Conservation (phyloP, 768 basidiomycete species). For the Phlegmacium glaucopus region DNA sequence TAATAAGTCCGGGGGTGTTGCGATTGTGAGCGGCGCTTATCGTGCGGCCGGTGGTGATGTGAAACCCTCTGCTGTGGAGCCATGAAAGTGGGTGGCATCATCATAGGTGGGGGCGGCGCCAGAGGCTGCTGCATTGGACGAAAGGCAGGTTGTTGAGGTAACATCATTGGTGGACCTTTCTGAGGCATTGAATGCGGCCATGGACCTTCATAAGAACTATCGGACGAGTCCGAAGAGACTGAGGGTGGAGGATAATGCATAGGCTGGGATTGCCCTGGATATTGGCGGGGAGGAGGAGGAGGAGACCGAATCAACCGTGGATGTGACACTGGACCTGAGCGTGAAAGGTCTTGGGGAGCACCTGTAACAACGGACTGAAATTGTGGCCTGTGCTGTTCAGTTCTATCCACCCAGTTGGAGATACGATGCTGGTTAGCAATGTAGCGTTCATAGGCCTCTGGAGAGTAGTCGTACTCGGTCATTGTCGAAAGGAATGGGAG, state of each 20-base stretch:
- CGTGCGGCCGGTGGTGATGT: slow-evolving; percentile 14
- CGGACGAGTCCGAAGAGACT: slow-evolving; percentile 17
- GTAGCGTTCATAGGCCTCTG: slow-evolving; percentile 49
- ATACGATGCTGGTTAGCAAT: slow-evolving; percentile 45
- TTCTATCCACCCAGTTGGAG: slow-evolving; percentile 48
- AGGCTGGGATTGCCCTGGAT: slow-evolving; percentile 2
- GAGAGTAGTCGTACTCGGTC: slow-evolving; percentile 64
- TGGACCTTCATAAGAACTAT: slow-evolving; percentile 18
- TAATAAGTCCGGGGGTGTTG: slow-evolving; percentile 20
- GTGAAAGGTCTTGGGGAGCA: slow-evolving; percentile 6
- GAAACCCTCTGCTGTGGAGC: slow-evolving; percentile 10
- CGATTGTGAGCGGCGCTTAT: slow-evolving; percentile 9
- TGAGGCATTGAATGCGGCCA: slow-evolving; percentile 20
- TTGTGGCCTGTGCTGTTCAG: slow-evolving; percentile 33
- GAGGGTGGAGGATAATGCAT: slow-evolving; percentile 15
- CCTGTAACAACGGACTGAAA: slow-evolving; percentile 24
- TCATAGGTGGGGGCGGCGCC: slow-evolving; percentile 16
- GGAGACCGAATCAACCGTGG: slow-evolving; percentile 11
- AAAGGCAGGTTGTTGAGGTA: slow-evolving; percentile 12
- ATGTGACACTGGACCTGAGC: slow-evolving; percentile 6
- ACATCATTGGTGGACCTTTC: slow-evolving; percentile 14
- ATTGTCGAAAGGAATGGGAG: slow-evolving; percentile 22
- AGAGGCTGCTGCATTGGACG: slow-evolving; percentile 15
- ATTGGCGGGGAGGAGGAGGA: slow-evolving; percentile 4
- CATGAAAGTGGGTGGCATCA: slow-evolving; percentile 16